Percentiles rank a stretch among this genome's conserved stretches.
Evolutionary conservation across 306 rosid genomes (phyloP).

Genomic region (Malus sieversii): DNA sequence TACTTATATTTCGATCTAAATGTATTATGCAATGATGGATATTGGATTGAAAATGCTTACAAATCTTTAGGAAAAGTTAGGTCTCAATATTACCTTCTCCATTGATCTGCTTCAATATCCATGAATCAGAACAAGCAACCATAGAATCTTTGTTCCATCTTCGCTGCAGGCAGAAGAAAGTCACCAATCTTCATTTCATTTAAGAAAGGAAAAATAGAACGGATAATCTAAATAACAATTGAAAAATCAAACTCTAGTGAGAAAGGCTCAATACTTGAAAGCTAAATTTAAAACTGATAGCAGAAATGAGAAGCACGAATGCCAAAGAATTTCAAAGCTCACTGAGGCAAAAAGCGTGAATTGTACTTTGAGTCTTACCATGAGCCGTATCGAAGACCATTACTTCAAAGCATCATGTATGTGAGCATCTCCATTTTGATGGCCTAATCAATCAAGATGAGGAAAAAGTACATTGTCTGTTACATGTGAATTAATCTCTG

Average conservation of each 20-base stretch:
- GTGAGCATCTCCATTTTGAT: background rate
- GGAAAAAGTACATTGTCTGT: constrained; percentile 41
- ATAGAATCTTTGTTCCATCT: constrained; percentile 1
- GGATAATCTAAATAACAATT: background rate
- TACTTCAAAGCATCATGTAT: background rate
- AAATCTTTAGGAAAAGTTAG: background rate
- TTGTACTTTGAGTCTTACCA: background rate
- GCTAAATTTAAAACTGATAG: background rate
- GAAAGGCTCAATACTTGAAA: background rate
- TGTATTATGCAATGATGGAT: background rate
- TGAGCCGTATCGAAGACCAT: constrained; percentile 8
- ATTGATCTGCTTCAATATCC: background rate
- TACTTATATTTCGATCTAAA: background rate
- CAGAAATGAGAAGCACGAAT: background rate
- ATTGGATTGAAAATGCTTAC: background rate
- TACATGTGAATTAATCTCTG: constrained; percentile 46
- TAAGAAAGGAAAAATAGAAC: background rate
- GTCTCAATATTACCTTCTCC: background rate
- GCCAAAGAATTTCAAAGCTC: background rate
- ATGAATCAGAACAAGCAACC: background rate
- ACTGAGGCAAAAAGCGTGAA: background rate
- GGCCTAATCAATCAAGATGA: constrained; percentile 25
- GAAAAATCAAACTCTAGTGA: background rate
- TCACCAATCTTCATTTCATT: constrained; percentile 17
- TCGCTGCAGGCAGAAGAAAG: constrained; percentile 18